Base-by-base conservation (phyloP, 176 grass and related monocot species). In the Aegilops tauschii region DNA sequence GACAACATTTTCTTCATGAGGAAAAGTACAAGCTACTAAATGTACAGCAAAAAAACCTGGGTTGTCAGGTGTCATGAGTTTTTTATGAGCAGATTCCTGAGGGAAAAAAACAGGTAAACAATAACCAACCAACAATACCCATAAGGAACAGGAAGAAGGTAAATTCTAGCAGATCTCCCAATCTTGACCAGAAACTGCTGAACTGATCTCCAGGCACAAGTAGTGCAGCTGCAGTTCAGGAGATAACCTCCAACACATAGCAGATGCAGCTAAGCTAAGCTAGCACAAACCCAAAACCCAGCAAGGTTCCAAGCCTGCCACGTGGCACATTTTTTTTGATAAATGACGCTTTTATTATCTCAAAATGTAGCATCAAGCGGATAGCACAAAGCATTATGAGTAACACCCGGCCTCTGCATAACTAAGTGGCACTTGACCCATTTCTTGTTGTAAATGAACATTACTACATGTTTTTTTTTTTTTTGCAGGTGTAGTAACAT, bases 61-160 rank as follows among this genome's bases (percentile, higher is more conserved):
- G 0, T 18, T 49, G 8, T 50, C 47, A 81, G 12, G 66, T 61
- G 69, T 77, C 68, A 77, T 81, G 62, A 91, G 50, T 12, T 81
- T 77, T 18, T 25, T 42, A 45, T 84, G 85, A 87, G 47, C 45
- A 74, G 21, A 30, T 7, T 76, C 66, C 21, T 84, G 59, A 76
- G 44, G 75, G 37, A 82, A 65, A 34, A 34, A 84, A 75, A 80
- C 85, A 11, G 84, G 54, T 90, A 65, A 86, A 74, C 84, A 35
- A 87, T 76, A 87, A 56, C 36, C 66, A 80, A 87, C 87, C 76
- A 34, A 61, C 39, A 50, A 40, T 71, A 69, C 36, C 69, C 16
- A 70, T 76, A 68, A 61, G 9, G 78, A 20, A 81, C 36, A 42
- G 37, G 52, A 34, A 39, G n/a, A 79, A 28, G 44, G 17, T 79